These are phyloP conservation scores for Boletus pseudopeckii DNA, from an alignment of 768 basidiomycete species.

Conservation along the genomic window DNA sequence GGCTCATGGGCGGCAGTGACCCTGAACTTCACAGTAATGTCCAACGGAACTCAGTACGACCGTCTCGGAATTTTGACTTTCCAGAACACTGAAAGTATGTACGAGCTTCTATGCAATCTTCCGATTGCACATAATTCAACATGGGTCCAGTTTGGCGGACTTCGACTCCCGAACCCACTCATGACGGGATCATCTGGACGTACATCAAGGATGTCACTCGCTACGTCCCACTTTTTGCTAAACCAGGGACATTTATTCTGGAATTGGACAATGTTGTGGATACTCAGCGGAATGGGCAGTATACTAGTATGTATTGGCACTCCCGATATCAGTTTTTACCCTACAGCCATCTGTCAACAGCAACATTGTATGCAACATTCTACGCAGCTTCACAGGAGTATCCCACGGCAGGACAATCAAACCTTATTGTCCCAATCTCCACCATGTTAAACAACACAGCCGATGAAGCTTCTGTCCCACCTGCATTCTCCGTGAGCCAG, in stretches of 20 bases:
- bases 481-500: constrained; percentile 57
- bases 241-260: constrained; percentile 65
- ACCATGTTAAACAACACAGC: constrained; percentile 60
- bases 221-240: constrained; percentile 66
- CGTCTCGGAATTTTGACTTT: constrained; percentile 71
- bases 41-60: constrained; percentile 76
- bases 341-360: constrained; percentile 32
- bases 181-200: constrained; percentile 74
- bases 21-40: constrained; percentile 73
- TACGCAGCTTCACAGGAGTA: constrained; percentile 55
- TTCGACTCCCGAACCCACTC: constrained; percentile 73
- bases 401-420: constrained; percentile 57
- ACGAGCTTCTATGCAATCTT: not conserved
- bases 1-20: constrained; percentile 76
- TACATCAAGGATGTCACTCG: constrained; percentile 72
- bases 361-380: constrained; percentile 68
- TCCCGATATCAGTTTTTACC: not conserved
- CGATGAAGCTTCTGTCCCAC: constrained; percentile 74
- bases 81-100: constrained; percentile 72
- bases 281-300: constrained; percentile 57
- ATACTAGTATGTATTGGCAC: constrained; percentile 50
- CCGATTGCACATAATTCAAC: not conserved
- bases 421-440: constrained; percentile 67
- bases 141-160: constrained; percentile 64
- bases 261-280: constrained; percentile 70